Percentiles rank a stretch among this genome's conserved stretches.
Conservation (phyloP, 495 filamentous ascomycete species). For the Annulohypoxylon maeteangense region DNA sequence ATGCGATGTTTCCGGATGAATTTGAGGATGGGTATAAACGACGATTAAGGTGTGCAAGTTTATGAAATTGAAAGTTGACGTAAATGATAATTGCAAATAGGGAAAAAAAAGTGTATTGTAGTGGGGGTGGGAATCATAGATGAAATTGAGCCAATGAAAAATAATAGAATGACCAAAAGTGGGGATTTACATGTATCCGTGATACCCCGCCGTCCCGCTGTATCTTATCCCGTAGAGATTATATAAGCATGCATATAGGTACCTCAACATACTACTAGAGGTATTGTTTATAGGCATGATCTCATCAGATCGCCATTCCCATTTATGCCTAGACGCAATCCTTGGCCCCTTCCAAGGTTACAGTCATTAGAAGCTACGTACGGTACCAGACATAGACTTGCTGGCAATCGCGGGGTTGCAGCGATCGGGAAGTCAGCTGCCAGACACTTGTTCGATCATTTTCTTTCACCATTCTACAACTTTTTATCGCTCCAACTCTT, state of each 20-base stretch:
- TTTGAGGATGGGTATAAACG: background rate
- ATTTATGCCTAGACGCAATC: background rate
- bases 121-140: slow-evolving; percentile 5
- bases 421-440: slow-evolving; percentile 10
- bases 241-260: background rate
- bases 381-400: background rate
- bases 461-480: background rate
- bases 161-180: slow-evolving; percentile 2
- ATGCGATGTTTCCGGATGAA: background rate
- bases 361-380: background rate
- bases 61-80: background rate
- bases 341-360: background rate
- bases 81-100: background rate
- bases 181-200: background rate
- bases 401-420: slow-evolving; percentile 8
- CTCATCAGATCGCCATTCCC: background rate
- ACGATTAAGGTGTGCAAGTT: background rate
- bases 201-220: background rate
- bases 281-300: background rate
- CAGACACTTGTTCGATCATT: background rate
- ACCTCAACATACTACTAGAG: no score
- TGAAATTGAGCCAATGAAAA: slow-evolving; percentile 6
- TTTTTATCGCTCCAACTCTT: background rate
- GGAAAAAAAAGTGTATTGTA: slow-evolving; percentile 8
- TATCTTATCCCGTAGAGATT: background rate